Evolutionary conservation across 208 protist species (phyloP), one percentile per base, ranked within the genome.

Genomic region (Leishmania guyanensis): DNA sequence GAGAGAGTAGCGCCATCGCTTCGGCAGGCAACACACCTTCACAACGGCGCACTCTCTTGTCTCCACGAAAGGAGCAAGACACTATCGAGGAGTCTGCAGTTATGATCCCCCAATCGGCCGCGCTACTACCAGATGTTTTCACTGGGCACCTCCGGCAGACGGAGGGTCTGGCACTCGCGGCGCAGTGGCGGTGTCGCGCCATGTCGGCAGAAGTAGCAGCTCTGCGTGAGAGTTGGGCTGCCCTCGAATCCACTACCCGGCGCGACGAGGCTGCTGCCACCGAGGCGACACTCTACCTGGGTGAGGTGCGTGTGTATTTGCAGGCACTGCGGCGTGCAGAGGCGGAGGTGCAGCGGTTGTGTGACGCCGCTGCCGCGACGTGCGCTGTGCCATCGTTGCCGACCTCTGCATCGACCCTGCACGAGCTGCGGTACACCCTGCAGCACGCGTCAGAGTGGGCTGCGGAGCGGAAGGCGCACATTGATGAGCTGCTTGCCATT

Each of bases 251-350:
- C 17, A 60, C 43, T 53, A 43, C 79, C 20, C 12, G 10, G 10
- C 70, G 58, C 17, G 82, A 82, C 73, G 78, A 79, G 73, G 65
- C 71, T 2, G 74, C 73, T 26, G 62, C 77, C 29, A 77, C 53
- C 33, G 79, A 36, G 46, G 56, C 65, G 3, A 68, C 70, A 9
- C 70, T 48, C 22, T 85, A 80, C 51, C 77, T 82, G 17, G 33
- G 56, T 22, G 82, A 84, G 2, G 74, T 80, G 9, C 75, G 72
- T 5, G 77, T 86, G 51, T 89, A 89, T 72, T 51, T 84, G 69
- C 77, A 85, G 46, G 87, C 87, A 17, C 77, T 87, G 75, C 51
- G 68, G 29, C 39, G 64, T 2, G 87, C 87, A 0, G 81, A 72
- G 62, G 70, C 36, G 16, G 85, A 88, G 64, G 48, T 83, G 74